Evolutionary conservation across 768 basidiomycete species (phyloP), one percentile per base, ranked within the genome.

Genomic region (Suillus fuscotomentosus): DNA sequence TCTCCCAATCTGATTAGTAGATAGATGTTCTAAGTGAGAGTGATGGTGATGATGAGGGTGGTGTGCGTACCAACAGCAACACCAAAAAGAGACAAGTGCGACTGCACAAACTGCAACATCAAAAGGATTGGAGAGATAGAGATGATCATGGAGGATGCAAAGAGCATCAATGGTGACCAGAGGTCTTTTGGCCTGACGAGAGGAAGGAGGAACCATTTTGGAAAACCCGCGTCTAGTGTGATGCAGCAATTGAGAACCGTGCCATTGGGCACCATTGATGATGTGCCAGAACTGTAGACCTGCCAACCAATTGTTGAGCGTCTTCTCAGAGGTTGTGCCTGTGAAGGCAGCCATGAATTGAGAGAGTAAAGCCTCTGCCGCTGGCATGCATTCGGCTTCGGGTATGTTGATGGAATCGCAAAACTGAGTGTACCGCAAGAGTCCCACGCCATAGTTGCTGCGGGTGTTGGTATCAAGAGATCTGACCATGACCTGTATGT

Each of bases 141-240:
- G 69, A 11, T 24, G 14, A 0, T 50, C 10, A 0, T 34, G 48
- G 0, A 82, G 71, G 0, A 66, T 62, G 10, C 41, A 47, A 4
- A 83, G 65, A 48, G 81, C 78, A 0, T 76, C 70, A 0, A 76
- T 22, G 0, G 81, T 77, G 8, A 81, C 77, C 0, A 79, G 82
- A 0, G 73, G 65, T 0, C 76, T 69, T 8, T 67, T 71, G 0
- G 72, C 64, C 1, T 66, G 55, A 10, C 63, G 62, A 1, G 64
- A 66, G 0, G 65, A 67, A 34, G 36, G 17, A 0, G 65, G 75
- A 53, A 42, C 72, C 70, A 57, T 63, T 60, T 67, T 78, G 68
- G 56, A 54, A 64, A 8, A 51, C 3, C 56, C 45, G 4, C n/a
- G 10, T 5, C 45, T 10, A 1, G 45, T 27, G 8, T 42, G 38